Evolutionary conservation across 2,329 filamentous ascomycete species (phyloP).

Genomic region (Mollisia scopiformis): DNA sequence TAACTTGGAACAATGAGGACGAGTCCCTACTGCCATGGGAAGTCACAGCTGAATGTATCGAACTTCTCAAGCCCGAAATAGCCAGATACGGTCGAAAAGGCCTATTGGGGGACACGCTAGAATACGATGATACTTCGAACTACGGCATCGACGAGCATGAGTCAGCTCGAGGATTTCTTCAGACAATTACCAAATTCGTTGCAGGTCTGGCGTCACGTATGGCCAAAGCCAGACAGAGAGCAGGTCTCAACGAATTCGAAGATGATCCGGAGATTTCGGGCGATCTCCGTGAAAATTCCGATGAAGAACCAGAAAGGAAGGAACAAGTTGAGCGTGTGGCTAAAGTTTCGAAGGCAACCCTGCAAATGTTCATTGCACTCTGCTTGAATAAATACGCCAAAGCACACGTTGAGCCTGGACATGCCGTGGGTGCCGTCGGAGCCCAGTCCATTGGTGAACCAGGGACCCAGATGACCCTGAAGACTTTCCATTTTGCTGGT

Average conservation of each 20-base stretch:
- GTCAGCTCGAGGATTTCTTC: constrained; percentile 79
- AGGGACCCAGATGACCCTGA: constrained; percentile 98
- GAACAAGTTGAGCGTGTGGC: constrained; percentile 67
- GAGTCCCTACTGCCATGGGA: constrained; percentile 73
- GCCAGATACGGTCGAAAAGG: constrained; percentile 63
- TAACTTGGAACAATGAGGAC: constrained; percentile 81
- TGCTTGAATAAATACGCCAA: constrained; percentile 90
- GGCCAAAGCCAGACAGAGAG: constrained; percentile 52
- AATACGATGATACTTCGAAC: constrained; percentile 71
- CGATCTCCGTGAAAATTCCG: constrained; percentile 33
- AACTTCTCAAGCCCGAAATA: constrained; percentile 69
- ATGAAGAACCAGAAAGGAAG: constrained; percentile 33
- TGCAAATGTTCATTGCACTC: constrained; percentile 75
- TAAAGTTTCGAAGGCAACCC: constrained; percentile 77
- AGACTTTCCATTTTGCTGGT: constrained; percentile 99
- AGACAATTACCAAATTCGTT: constrained; percentile 76
- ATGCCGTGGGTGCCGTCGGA: constrained; percentile 93
- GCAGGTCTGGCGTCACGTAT: constrained; percentile 64
- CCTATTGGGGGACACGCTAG: constrained; percentile 64
- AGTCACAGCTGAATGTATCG: constrained; percentile 69
- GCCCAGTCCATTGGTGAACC: constrained; percentile 98
- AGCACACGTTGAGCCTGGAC: constrained; percentile 90
- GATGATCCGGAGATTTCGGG: constrained; percentile 37
- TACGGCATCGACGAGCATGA: constrained; percentile 78
- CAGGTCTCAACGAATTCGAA: constrained; percentile 51